Evolutionary conservation across 2,329 filamentous ascomycete genomes (phyloP).

Genomic region (Furcasterigmium sp.): DNA sequence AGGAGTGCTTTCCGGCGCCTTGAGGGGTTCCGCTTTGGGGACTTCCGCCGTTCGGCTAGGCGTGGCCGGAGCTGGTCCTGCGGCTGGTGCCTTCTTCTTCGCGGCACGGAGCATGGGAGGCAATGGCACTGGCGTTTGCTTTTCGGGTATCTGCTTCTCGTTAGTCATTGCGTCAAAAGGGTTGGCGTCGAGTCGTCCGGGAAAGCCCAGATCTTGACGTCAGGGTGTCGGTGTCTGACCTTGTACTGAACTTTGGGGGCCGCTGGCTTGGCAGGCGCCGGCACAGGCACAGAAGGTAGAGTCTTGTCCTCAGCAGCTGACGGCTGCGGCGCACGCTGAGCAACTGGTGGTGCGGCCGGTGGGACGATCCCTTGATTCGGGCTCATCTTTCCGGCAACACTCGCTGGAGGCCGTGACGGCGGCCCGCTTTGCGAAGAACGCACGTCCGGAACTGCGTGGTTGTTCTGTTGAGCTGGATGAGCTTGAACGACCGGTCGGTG

Average conservation of each 20-base stretch:
- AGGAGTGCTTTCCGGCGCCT: not conserved
- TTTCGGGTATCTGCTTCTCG: slow-evolving; percentile 26
- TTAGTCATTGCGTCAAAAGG: slow-evolving; percentile 18
- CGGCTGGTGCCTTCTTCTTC: slow-evolving; percentile 23
- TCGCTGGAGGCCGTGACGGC: too few species aligned
- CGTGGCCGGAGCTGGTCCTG: not conserved
- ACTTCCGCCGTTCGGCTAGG: slow-evolving; percentile 1
- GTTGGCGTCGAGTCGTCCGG: not conserved
- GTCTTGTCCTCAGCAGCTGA: not conserved
- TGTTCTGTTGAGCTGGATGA: too few species aligned
- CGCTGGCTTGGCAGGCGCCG: slow-evolving; percentile 5
- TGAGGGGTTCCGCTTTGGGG: not conserved
- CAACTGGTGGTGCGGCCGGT: too few species aligned
- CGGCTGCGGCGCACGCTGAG: slow-evolving; percentile 2
- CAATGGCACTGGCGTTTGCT: slow-evolving; percentile 38
- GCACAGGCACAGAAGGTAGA: slow-evolving; percentile 6
- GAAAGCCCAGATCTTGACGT: not conserved
- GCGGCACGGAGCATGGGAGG: slow-evolving; percentile 37
- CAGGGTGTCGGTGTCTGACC: slow-evolving; percentile 2
- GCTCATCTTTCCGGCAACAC: too few species aligned
- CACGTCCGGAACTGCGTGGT: too few species aligned
- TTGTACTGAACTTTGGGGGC: slow-evolving; percentile 13
- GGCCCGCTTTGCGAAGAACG: too few species aligned
- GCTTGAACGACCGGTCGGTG: too few species aligned
- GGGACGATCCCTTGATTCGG: too few species aligned